These are phyloP conservation scores for Cyclaneusma minus DNA, from an alignment of 2,329 filamentous ascomycete genomes.

Conservation along the genomic window DNA sequence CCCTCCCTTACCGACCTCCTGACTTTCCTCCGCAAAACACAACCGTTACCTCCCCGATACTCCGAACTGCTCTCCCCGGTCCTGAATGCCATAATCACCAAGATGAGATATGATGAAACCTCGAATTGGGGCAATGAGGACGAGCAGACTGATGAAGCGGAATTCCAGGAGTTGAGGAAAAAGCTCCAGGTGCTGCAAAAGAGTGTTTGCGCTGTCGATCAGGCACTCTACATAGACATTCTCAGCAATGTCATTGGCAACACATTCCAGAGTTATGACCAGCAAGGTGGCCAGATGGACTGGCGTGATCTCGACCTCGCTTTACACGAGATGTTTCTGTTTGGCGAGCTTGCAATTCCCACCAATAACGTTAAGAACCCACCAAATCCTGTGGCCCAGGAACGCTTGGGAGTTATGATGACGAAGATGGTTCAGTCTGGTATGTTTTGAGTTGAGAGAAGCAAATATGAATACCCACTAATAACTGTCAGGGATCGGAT, in stretches of 20 bases:
- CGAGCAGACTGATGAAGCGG: slow-evolving; percentile 89
- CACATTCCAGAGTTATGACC: slow-evolving; percentile 69
- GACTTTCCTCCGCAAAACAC: slow-evolving; percentile 73
- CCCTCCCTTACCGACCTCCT: slow-evolving; percentile 85
- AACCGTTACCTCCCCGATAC: slow-evolving; percentile 58
- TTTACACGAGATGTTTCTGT: slow-evolving; percentile 86
- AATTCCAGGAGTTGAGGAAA: slow-evolving; percentile 90
- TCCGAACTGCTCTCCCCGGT: slow-evolving; percentile 74
- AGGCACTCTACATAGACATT: slow-evolving; percentile 74
- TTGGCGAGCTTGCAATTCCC: slow-evolving; percentile 84
- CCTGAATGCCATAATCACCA: slow-evolving; percentile 78
- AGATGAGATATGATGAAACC: slow-evolving; percentile 97
- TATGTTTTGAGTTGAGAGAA: slow-evolving; percentile 27
- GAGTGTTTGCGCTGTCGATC: slow-evolving; percentile 78
- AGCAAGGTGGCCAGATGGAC: slow-evolving; percentile 60
- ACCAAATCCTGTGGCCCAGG: slow-evolving; percentile 63
- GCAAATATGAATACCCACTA: slow-evolving; percentile 9
- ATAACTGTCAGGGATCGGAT: slow-evolving; percentile 53
- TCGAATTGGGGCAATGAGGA: slow-evolving; percentile 87
- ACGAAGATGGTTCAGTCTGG: slow-evolving; percentile 85
- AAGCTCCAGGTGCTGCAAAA: slow-evolving; percentile 83
- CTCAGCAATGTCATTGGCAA: slow-evolving; percentile 77
- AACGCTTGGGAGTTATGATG: slow-evolving; percentile 84
- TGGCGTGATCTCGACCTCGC: slow-evolving; percentile 94
- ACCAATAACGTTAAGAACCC: slow-evolving; percentile 74